Conservation (phyloP, 2,329 filamentous ascomycete genomes). For the Drechslera avenae region DNA sequence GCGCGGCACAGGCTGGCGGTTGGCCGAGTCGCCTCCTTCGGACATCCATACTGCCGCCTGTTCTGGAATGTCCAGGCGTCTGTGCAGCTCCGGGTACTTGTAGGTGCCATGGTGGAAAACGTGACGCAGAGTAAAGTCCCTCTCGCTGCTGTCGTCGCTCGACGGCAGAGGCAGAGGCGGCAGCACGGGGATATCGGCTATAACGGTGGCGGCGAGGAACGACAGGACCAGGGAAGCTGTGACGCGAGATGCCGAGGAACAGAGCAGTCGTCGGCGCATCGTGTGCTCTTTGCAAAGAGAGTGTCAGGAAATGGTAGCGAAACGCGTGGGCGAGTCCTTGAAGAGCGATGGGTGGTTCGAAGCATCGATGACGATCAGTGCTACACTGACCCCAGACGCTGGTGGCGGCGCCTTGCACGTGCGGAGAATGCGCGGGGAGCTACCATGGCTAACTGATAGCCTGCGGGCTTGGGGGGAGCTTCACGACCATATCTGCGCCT, state of each 20-base stretch:
- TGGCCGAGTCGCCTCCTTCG: conserved; percentile 57
- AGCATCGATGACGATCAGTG: conserved; percentile 20
- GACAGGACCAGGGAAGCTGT: conserved; percentile 68
- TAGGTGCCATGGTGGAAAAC: conserved; percentile 91
- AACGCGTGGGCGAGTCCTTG: not conserved
- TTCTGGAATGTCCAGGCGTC: conserved; percentile 71
- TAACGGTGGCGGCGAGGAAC: conserved; percentile 63
- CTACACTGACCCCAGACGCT: conserved; percentile 8
- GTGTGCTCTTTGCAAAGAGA: conserved; percentile 2
- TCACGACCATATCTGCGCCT: not conserved
- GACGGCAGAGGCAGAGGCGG: conserved; percentile 31
- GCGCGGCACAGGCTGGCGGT: conserved; percentile 51
- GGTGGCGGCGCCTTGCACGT: conserved; percentile 16
- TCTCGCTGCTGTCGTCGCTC: conserved; percentile 25
- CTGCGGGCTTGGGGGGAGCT: not conserved
- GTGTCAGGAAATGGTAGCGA: not conserved
- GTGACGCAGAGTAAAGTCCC: conserved; percentile 68
- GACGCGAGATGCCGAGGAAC: conserved; percentile 65
- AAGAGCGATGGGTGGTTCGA: not conserved
- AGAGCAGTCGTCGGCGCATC: conserved; percentile 38
- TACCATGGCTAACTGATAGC: conserved; percentile 8
- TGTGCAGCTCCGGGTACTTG: conserved; percentile 75
- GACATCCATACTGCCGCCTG: conserved; percentile 67
- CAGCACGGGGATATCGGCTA: conserved; percentile 41
- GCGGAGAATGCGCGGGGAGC: conserved; percentile 13